These are phyloP conservation scores for Pseudonectria buxi DNA, from an alignment of 2,329 filamentous ascomycete species.

Conservation along the genomic window DNA sequence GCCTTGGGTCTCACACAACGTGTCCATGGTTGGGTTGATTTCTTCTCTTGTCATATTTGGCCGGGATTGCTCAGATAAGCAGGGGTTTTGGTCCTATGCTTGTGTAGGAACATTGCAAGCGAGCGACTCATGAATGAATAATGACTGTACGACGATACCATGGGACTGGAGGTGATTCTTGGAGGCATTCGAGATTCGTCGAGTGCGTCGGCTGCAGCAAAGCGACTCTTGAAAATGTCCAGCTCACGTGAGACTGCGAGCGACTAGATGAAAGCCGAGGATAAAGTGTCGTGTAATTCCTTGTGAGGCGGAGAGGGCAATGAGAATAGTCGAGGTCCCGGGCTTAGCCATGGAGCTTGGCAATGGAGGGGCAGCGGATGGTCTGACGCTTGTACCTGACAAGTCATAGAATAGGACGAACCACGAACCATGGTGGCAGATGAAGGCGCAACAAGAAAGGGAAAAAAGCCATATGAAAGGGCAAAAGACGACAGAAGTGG, in stretches of 20 bases:
- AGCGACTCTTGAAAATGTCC: no score
- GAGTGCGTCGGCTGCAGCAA: constrained; percentile 5
- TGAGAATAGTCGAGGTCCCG: constrained; percentile 4
- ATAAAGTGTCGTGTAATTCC: no score
- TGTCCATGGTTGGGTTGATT: constrained; percentile 11
- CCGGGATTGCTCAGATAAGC: constrained; percentile 19
- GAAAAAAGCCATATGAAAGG: background rate
- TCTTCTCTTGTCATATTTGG: constrained; percentile 16
- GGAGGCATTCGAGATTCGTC: constrained; percentile 7
- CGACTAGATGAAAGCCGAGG: background rate
- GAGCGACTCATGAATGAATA: constrained; percentile 12
- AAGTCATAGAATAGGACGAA: constrained; percentile 2
- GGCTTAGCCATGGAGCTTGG: no score
- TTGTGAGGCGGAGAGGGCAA: constrained; percentile 4
- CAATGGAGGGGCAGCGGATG: constrained; percentile 3
- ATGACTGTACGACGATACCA: constrained; percentile 26
- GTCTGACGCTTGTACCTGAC: constrained; percentile 1
- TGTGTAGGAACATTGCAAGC: constrained; percentile 21
- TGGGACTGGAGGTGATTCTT: constrained; percentile 6
- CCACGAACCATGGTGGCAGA: background rate
- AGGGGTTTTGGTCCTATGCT: constrained; percentile 14
- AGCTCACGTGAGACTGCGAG: background rate
- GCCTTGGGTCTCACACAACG: no score
- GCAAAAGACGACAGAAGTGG: constrained; percentile 2
- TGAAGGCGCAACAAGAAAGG: constrained; percentile 6